Percentiles rank a stretch among this genome's conserved stretches.
Conservation (phyloP, 225 moss, liverwort and hornwort genomes). For the Pseudisothecium myosuroides region DNA sequence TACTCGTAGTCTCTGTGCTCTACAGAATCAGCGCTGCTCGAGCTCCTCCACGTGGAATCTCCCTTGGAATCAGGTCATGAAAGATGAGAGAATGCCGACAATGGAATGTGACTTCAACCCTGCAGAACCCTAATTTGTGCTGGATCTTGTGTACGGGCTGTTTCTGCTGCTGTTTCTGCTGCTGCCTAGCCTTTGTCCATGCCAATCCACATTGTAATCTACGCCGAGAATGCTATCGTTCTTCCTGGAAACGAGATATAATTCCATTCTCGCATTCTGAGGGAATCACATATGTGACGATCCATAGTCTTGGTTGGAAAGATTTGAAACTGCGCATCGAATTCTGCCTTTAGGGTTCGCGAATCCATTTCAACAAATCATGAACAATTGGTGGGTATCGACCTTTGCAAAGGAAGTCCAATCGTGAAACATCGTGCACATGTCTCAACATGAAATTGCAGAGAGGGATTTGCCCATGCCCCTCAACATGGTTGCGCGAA, state of each 20-base stretch:
- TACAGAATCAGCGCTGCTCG: background rate
- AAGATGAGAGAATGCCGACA: background rate
- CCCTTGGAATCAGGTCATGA: background rate
- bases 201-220: background rate
- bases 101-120: background rate
- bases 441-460: background rate
- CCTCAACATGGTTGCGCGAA: background rate
- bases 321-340: background rate
- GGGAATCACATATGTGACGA: background rate
- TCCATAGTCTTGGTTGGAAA: background rate
- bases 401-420: background rate
- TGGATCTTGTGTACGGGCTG: background rate
- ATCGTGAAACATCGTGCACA: background rate
- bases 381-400: background rate
- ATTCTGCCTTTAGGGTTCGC: background rate
- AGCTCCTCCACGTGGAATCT: background rate
- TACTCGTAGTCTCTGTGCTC: background rate
- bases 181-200: conserved; percentile 14
- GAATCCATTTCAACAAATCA: background rate
- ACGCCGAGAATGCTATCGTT: background rate
- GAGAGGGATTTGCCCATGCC: background rate
- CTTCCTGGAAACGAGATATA: background rate
- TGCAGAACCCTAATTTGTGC: background rate
- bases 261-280: background rate
- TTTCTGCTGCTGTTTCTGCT: background rate